Percentiles rank a stretch among this genome's conserved stretches.
Evolutionary conservation across 106 monocot species (phyloP).

Genomic region (Dioscorea dumetorum): DNA sequence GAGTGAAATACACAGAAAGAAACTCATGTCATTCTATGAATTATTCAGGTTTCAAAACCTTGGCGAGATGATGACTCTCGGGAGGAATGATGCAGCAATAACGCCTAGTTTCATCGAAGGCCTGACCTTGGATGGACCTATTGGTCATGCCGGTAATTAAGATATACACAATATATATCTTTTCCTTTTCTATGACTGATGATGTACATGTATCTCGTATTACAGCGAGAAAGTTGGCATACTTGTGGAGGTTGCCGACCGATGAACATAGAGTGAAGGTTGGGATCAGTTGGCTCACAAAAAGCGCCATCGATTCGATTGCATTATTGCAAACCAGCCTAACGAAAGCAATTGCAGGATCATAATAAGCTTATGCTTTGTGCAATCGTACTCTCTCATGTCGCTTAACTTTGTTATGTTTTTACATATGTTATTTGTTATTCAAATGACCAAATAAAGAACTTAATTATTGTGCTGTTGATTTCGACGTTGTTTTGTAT

Average conservation of each 20-base stretch:
- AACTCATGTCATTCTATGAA: too few species aligned
- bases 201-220: background rate
- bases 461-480: too few species aligned
- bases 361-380: conserved; percentile 16
- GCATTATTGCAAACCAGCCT: conserved; percentile 54
- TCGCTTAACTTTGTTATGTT: too few species aligned
- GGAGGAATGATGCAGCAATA: conserved; percentile 71
- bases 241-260: conserved; percentile 76
- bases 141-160: conserved; percentile 72
- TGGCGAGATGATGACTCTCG: conserved; percentile 98
- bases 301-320: conserved; percentile 64
- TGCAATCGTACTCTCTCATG: background rate
- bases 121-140: conserved; percentile 82
- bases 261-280: conserved; percentile 89
- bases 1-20: too few species aligned
- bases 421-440: too few species aligned
- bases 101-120: conserved; percentile 84
- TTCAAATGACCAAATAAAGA: too few species aligned
- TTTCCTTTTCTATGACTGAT: background rate
- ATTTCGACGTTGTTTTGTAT: too few species aligned
- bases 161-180: background rate
- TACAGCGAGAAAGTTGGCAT: conserved; percentile 83
- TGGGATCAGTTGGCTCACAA: conserved; percentile 87
- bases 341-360: conserved; percentile 23
- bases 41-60: conserved; percentile 80